phyloP scores from a whole-genome alignment of 768 basidiomycete genomes.

The Collybiopsis confluens region DNA sequence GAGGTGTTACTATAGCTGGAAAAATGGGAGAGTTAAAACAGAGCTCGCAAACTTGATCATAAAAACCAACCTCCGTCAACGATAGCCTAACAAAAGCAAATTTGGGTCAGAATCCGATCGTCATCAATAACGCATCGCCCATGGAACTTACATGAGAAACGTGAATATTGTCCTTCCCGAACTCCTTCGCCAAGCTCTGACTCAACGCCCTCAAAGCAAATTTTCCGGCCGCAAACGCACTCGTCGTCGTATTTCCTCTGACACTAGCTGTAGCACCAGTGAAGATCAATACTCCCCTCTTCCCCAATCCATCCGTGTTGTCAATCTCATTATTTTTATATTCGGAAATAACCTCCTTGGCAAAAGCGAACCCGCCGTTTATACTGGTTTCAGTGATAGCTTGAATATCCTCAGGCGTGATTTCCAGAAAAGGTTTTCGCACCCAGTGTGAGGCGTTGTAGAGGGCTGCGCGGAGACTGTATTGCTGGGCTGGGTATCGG shows the following conservation, averaged over 20 bases:
- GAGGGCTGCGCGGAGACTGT: background rate
- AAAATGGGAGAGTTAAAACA: too few relatives aligned
- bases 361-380: background rate
- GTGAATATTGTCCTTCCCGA: conserved; percentile 19
- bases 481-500: too few relatives aligned
- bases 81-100: background rate
- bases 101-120: background rate
- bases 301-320: background rate
- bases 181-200: conserved; percentile 74
- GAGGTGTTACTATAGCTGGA: too few relatives aligned
- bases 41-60: too few relatives aligned
- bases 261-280: conserved; percentile 69
- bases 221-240: conserved; percentile 62
- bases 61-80: background rate
- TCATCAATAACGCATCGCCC: background rate
- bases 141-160: background rate
- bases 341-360: background rate
- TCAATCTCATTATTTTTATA: background rate
- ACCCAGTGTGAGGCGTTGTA: background rate
- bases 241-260: conserved; percentile 58
- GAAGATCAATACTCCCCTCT: conserved; percentile 48
- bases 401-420: background rate
- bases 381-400: background rate
- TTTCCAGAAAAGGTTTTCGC: background rate
- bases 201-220: conserved; percentile 58